Evolutionary conservation across 169 alveolate species (phyloP), one percentile per base, ranked within the genome.

Genomic region (Theileria annulata): DNA sequence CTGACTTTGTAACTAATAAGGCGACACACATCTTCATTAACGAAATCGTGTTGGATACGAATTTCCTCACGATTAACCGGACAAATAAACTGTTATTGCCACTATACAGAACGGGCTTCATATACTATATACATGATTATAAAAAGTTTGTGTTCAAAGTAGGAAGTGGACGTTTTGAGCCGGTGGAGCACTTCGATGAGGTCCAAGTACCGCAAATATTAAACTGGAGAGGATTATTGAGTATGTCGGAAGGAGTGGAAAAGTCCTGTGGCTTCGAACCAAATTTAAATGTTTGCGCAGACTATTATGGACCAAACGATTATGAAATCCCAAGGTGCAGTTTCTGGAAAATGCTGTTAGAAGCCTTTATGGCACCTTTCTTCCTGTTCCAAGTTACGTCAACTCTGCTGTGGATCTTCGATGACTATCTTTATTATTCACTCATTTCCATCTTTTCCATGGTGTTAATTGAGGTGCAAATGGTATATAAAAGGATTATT

Each of bases 331-430:
- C 99, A 3, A 90, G 93, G 33, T 97, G 98, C 23, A 78, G 94
- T 27, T 98, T 96, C 87, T 79, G 90, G 35, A 94, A 93, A 69
- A 87, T 98, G 84, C 92, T 96, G 56, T 80, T 91, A 88, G 98
- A 98, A 79, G 98, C 97, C 82, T 87, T 96, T 68, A 88, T 96
- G 10, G 96, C 99, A 47, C 99, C 99, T 28, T 96, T 98, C 94
- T 96, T 98, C 86, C 94, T 96, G 33, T 97, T 97, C 92, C 98
- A 98, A 83, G 81, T 98, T 58, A 93, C 96, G 79, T 94, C 99
- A 78, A 95, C 96, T 23, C 80, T 96, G 0, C 85, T 98, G 48
- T 96, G 99, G 99, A 92, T 97, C 35, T 86, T 97, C 66, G 99
- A 98, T 85, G 99, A 97, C 77, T 97, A 97, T 87, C 94, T 99